These are phyloP conservation scores for Peronospora destructor DNA, from an alignment of 352 stramenopile species.

Conservation along the genomic window DNA sequence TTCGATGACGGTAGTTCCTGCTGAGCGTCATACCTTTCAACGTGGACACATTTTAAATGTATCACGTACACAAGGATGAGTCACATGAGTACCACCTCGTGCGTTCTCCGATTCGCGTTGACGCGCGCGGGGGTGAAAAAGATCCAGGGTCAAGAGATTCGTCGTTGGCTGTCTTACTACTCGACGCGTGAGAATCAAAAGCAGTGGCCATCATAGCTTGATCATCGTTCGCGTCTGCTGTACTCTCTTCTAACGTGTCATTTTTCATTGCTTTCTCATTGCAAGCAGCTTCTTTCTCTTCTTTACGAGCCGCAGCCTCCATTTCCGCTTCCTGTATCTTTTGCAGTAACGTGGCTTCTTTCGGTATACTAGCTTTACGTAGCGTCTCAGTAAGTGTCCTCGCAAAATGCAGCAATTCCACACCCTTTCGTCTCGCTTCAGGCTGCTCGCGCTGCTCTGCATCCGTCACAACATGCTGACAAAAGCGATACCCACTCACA, in stretches of 20 bases:
- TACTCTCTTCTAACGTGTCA: constrained; percentile 1
- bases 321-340: constrained; percentile 29
- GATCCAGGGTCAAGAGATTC: no score
- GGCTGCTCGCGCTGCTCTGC: constrained; percentile 40
- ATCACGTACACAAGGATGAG: neutral
- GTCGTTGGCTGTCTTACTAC: no score
- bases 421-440: constrained; percentile 61
- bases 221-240: neutral
- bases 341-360: constrained; percentile 49
- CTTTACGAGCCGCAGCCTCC: constrained; percentile 14
- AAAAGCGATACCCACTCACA: constrained; percentile 71
- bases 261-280: neutral
- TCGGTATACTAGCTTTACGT: constrained; percentile 60
- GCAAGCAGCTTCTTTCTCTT: constrained; percentile 7
- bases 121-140: no score
- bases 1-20: no score
- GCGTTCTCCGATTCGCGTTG: constrained; percentile 44
- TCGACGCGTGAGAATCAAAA: no score
- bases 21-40: no score
- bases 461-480: constrained; percentile 60
- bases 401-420: constrained; percentile 71
- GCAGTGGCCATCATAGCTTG: neutral
- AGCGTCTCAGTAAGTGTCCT: constrained; percentile 67
- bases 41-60: no score
- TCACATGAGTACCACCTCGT: no score